These are phyloP conservation scores for Aureobasidium sp. DNA, from an alignment of 2,329 filamentous ascomycete species.

Conservation along the genomic window DNA sequence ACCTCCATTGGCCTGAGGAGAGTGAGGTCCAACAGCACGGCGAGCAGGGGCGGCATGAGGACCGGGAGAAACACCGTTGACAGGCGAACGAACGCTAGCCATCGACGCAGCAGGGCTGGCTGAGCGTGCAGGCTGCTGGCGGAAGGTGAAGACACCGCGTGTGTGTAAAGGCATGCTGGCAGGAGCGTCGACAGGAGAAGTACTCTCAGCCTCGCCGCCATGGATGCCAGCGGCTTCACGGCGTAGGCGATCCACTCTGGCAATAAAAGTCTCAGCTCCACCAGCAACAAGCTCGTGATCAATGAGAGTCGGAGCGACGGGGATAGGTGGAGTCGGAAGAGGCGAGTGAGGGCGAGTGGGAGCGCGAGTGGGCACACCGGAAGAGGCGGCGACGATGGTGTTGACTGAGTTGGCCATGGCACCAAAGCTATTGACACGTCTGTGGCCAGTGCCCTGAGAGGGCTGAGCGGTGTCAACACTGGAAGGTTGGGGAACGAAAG, in stretches of 20 bases:
- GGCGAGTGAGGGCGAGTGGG: neutral
- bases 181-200: neutral
- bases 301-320: neutral
- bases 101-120: neutral
- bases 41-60: neutral
- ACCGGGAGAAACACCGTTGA: neutral
- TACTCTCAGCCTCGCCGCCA: neutral
- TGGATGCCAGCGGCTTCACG: neutral
- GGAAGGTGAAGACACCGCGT: neutral
- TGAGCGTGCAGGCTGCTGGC: neutral
- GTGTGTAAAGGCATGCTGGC: neutral
- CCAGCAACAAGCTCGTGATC: neutral
- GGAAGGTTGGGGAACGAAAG: neutral
- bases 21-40: neutral
- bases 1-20: neutral
- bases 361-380: no score
- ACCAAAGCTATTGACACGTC: neutral
- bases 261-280: neutral
- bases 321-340: no score
- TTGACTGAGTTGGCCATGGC: neutral
- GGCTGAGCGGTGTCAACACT: neutral
- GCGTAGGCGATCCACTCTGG: neutral
- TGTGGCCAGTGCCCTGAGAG: neutral
- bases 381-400: neutral
- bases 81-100: neutral